A percentile compares a stretch with the other conserved stretches of the same genome.
phyloP scores from a whole-genome alignment of 2,329 filamentous ascomycete species.

The Verticillium isaacii region DNA sequence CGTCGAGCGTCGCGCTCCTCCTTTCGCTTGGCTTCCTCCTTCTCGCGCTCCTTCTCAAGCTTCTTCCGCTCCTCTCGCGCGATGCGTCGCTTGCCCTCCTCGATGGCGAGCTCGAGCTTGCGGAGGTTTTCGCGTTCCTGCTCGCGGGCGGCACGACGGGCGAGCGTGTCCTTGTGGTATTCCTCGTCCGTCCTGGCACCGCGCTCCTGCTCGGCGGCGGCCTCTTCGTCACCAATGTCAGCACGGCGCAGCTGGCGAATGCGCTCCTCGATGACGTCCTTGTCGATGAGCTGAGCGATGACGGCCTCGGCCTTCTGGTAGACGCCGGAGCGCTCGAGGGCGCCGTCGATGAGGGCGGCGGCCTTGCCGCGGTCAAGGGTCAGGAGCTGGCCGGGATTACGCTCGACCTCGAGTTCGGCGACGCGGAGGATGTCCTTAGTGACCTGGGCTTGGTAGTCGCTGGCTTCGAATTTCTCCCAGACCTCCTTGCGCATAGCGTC shows the following conservation, averaged over 20 bases:
- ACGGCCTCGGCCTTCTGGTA: constrained; percentile 67
- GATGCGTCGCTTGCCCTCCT: constrained; percentile 57
- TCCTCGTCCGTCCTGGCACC: constrained; percentile 71
- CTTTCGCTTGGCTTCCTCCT: constrained; percentile 44
- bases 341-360: constrained; percentile 71
- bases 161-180: constrained; percentile 63
- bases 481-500: constrained; percentile 72
- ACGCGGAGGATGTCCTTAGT: constrained; percentile 63
- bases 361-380: constrained; percentile 71
- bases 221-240: constrained; percentile 66
- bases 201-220: constrained; percentile 57
- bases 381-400: constrained; percentile 66
- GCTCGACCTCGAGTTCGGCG: constrained; percentile 69
- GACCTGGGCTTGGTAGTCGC: constrained; percentile 64
- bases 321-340: constrained; percentile 69
- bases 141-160: constrained; percentile 56
- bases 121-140: constrained; percentile 56
- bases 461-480: constrained; percentile 69
- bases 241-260: constrained; percentile 63
- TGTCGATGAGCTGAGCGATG: constrained; percentile 60
- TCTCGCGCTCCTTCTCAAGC: constrained; percentile 42
- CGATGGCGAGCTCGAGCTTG: constrained; percentile 53
- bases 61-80: constrained; percentile 51
- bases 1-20: constrained; percentile 45
- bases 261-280: constrained; percentile 61